These are phyloP conservation scores for Verticillium albo-atrum DNA, from an alignment of 2,329 filamentous ascomycete genomes.

Conservation along the genomic window DNA sequence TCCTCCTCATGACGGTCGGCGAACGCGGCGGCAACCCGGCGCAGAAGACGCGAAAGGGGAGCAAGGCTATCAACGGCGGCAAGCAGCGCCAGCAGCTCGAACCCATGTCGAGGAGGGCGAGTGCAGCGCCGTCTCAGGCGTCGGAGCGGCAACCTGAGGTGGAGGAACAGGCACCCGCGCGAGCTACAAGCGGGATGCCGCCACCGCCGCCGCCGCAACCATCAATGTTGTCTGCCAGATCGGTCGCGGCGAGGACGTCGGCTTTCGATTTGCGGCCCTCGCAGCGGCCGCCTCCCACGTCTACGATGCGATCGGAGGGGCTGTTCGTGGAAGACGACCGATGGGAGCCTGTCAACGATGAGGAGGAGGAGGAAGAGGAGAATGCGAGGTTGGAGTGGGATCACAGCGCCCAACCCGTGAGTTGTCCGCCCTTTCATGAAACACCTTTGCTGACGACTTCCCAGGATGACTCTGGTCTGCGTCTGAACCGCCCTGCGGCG, in stretches of 20 bases:
- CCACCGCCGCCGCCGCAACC: constrained; percentile 23
- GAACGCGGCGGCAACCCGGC: constrained; percentile 49
- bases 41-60: constrained; percentile 40
- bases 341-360: constrained; percentile 66
- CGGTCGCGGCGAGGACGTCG: constrained; percentile 11
- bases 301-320: constrained; percentile 59
- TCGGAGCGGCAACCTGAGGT: constrained; percentile 14
- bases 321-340: constrained; percentile 66
- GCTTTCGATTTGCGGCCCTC: constrained; percentile 45
- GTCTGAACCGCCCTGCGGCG: constrained; percentile 32
- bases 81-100: constrained; percentile 43
- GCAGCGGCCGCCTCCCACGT: constrained; percentile 45
- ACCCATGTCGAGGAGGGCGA: constrained; percentile 40
- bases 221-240: constrained; percentile 1
- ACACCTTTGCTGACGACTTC: constrained; percentile 19
- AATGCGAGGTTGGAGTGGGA: constrained; percentile 72
- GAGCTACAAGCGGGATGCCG: constrained; percentile 16
- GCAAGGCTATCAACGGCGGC: constrained; percentile 24
- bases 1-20: constrained; percentile 78
- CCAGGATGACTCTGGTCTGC: constrained; percentile 39
- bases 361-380: constrained; percentile 57
- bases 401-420: constrained; percentile 59
- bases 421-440: constrained; percentile 16
- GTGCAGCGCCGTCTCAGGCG: constrained; percentile 30
- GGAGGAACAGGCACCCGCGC: constrained; percentile 2